Percentiles rank a stretch among this genome's conserved stretches.
These are phyloP conservation scores for Oryza rufipogon DNA, from an alignment of 176 grass and related monocot genomes.

Conservation along the genomic window DNA sequence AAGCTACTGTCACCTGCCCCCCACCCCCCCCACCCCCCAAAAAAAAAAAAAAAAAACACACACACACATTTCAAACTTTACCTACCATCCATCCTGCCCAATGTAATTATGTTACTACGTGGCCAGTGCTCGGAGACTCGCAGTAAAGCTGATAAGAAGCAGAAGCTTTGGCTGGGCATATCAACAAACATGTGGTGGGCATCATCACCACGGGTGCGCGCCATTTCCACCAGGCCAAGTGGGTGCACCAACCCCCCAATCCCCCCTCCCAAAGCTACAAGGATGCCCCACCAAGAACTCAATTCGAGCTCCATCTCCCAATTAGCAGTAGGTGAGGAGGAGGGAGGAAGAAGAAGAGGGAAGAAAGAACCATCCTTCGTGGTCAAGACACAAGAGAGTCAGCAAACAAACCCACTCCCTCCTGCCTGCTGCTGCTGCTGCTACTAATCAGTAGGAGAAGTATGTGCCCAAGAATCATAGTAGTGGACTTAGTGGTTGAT, in stretches of 20 bases:
- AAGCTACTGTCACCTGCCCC: not conserved
- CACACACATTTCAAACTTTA: slow-evolving; percentile 20
- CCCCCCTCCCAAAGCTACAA: not conserved
- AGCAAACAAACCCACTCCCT: slow-evolving; percentile 34
- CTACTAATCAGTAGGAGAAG: not conserved
- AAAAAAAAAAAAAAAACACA: too few relatives aligned
- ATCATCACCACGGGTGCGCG: not conserved
- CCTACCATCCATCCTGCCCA: slow-evolving; percentile 1
- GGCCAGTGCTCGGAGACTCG: not conserved
- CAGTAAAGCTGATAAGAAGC: slow-evolving; percentile 11
- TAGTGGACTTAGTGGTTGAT: slow-evolving; percentile 27
- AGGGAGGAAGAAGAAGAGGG: not conserved
- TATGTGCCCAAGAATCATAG: not conserved
- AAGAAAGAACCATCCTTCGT: not conserved
- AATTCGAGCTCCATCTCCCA: not conserved
- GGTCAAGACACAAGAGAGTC: slow-evolving; percentile 42
- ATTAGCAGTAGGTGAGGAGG: not conserved
- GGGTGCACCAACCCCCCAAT: slow-evolving; percentile 48
- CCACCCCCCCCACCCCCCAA: too few relatives aligned
- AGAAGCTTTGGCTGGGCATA: slow-evolving; percentile 22
- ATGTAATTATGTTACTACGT: slow-evolving; percentile 16
- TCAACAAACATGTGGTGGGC: slow-evolving; percentile 56
- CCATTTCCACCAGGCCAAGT: not conserved
- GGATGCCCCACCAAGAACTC: slow-evolving; percentile 21
- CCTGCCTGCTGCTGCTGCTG: not conserved